Conservation (phyloP, 1,139 yeast species). For the Zygosaccharomyces pseudobailii region DNA sequence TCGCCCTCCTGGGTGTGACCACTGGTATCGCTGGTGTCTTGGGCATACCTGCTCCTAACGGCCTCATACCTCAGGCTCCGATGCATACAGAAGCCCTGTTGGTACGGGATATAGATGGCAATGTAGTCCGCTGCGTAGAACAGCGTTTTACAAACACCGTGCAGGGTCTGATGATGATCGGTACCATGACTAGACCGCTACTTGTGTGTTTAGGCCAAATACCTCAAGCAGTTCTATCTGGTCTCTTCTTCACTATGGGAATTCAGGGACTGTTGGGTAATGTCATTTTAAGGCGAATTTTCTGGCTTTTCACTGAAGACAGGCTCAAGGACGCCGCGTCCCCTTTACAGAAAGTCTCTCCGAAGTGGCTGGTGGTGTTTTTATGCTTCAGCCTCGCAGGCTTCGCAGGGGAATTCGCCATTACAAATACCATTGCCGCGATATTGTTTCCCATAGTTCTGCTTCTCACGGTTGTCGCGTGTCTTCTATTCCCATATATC, state of each 20-base stretch:
- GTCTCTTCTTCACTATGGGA: conserved; percentile 91
- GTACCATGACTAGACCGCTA: conserved; percentile 86
- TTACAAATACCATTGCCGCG: conserved; percentile 83
- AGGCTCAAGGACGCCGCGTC: conserved; percentile 32
- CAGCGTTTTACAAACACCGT: conserved; percentile 79
- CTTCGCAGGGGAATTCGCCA: conserved; percentile 75
- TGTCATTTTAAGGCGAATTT: conserved; percentile 56
- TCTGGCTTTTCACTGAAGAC: conserved; percentile 62
- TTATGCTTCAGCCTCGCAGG: conserved; percentile 58
- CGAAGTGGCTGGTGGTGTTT: conserved; percentile 53
- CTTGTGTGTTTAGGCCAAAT: conserved; percentile 72
- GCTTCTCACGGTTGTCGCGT: conserved; percentile 62
- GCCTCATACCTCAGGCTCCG: conserved; percentile 95
- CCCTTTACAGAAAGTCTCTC: conserved; percentile 37
- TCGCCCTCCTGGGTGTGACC: conserved; percentile 73
- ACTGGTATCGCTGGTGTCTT: conserved; percentile 83
- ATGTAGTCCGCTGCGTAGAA: conserved; percentile 66
- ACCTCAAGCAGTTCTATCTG: conserved; percentile 94
- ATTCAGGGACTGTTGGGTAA: conserved; percentile 69
- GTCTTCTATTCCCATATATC: conserved; percentile 50
- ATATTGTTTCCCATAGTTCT: conserved; percentile 91
- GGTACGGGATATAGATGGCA: conserved; percentile 46
- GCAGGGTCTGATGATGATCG: conserved; percentile 80
- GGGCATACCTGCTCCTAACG: conserved; percentile 95
- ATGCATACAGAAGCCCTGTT: conserved; percentile 78